Base-by-base conservation (phyloP, 2,329 filamentous ascomycete genomes). In the Ascomycota sp. region DNA sequence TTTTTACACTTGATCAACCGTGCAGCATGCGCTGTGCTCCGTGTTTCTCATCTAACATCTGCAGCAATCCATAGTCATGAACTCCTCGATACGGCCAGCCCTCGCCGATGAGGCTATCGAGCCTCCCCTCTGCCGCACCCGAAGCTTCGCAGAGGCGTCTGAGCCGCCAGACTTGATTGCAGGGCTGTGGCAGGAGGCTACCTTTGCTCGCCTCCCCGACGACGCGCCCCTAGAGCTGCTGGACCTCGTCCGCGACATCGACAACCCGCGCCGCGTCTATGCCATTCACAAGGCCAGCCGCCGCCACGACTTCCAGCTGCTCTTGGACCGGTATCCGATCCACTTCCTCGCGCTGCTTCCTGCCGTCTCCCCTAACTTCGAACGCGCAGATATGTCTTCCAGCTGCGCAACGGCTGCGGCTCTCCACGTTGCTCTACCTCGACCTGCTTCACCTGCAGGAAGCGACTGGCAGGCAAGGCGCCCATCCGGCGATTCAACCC, bases 321-420 rank as follows among this genome's bases (percentile, higher is more conserved):
- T 81, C 11, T 69, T 82, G 10, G 70, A 77, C 43, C 70, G 64
- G 73, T 77, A 46, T 6, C 13, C 4, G 8, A 15, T n/a, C 17
- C 3, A 5, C 6, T 8, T 15, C 7, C 12, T 36, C n/a, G 11
- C 24, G 30, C 28, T 32, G 25, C 13, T 4, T 10, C 34, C 15
- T n/a, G 17, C 20, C 8, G 8, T 24, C 23, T 20, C 20, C 17
- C 17, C 21, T 33, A 19, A 30, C 28, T 21, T 33, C 23, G 9
- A n/a, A 23, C 8, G 33, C 29, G 34, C 37, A 86, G 79, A 42
- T 91, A 79, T 45, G 71, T 85, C 29, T 59, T 68, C 22, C 83
- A 93, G 52, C 67, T 93, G n/a, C 69, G 82, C 33, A 66, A 78
- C 38, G 83, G 83, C 37, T 93, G 83, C 47, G 69, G 69, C 36